Evolutionary conservation across 2,329 filamentous ascomycete genomes (phyloP).

Genomic region (Aspergillus pseudoterreus): DNA sequence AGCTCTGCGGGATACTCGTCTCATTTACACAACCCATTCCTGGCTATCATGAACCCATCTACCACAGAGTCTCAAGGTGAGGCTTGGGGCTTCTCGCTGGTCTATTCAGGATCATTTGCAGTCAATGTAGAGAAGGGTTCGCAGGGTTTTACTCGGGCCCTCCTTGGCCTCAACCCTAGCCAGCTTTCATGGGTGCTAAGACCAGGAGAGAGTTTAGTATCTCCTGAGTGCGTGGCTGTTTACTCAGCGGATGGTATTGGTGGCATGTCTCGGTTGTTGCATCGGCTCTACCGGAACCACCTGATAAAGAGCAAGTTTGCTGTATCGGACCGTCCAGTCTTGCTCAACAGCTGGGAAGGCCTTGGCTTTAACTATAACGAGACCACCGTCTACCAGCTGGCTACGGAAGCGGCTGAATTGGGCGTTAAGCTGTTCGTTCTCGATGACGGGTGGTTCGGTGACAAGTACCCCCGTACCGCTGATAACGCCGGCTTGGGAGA

Average conservation of each 20-base stretch:
- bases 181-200: constrained; percentile 58
- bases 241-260: constrained; percentile 59
- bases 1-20: constrained; percentile 61
- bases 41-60: constrained; percentile 53
- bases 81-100: constrained; percentile 62
- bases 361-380: constrained; percentile 58
- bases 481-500: constrained; percentile 60
- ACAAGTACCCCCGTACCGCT: constrained; percentile 56
- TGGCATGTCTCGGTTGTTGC: constrained; percentile 60
- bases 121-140: constrained; percentile 60
- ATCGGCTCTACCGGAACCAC: constrained; percentile 59
- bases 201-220: constrained; percentile 55
- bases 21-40: constrained; percentile 63
- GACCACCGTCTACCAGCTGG: constrained; percentile 53
- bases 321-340: constrained; percentile 48
- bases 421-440: constrained; percentile 63
- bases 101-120: constrained; percentile 62
- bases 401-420: constrained; percentile 54
- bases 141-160: constrained; percentile 58
- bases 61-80: constrained; percentile 61
- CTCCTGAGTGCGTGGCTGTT: constrained; percentile 61
- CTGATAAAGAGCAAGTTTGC: constrained; percentile 57
- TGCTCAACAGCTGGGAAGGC: constrained; percentile 66
- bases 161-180: constrained; percentile 58
- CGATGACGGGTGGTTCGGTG: constrained; percentile 66